These are phyloP conservation scores for Bauhinia variegata DNA, from an alignment of 306 rosid species.

Conservation along the genomic window DNA sequence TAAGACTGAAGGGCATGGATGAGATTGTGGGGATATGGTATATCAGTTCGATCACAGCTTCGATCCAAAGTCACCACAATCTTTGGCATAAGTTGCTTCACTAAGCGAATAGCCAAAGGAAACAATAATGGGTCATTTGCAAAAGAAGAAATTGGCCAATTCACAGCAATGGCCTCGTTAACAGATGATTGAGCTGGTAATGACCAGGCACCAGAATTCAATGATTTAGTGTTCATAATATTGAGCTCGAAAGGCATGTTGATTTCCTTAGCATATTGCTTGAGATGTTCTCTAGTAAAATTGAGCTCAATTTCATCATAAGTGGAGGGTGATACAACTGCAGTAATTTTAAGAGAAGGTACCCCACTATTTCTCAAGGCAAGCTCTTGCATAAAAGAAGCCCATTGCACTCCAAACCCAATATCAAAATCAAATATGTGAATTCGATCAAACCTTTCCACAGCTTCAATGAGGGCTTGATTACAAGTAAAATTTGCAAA, in stretches of 20 bases:
- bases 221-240: conserved; percentile 57
- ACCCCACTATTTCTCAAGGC: conserved; percentile 59
- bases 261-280: conserved; percentile 66
- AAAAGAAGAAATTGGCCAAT: conserved; percentile 67
- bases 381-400: conserved; percentile 89
- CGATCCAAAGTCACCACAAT: conserved; percentile 68
- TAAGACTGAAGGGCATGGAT: conserved; percentile 65
- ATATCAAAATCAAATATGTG: conserved; percentile 86
- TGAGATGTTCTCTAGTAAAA: conserved; percentile 69
- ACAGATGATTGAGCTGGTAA: conserved; percentile 48
- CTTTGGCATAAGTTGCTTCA: conserved; percentile 75
- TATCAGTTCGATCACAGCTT: conserved; percentile 65
- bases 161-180: conserved; percentile 69
- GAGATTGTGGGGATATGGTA: conserved; percentile 56
- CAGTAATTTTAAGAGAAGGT: conserved; percentile 73
- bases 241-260: conserved; percentile 68
- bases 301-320: conserved; percentile 70
- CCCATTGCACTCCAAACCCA: conserved; percentile 92
- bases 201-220: conserved; percentile 65
- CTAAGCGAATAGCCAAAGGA: conserved; percentile 62
- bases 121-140: conserved; percentile 47
- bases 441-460: conserved; percentile 65
- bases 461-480: conserved; percentile 82
- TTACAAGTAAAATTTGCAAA: conserved; percentile 86
- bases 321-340: conserved; percentile 63